Conservation (phyloP, 768 basidiomycete species). For the Leccinum arenicola region DNA sequence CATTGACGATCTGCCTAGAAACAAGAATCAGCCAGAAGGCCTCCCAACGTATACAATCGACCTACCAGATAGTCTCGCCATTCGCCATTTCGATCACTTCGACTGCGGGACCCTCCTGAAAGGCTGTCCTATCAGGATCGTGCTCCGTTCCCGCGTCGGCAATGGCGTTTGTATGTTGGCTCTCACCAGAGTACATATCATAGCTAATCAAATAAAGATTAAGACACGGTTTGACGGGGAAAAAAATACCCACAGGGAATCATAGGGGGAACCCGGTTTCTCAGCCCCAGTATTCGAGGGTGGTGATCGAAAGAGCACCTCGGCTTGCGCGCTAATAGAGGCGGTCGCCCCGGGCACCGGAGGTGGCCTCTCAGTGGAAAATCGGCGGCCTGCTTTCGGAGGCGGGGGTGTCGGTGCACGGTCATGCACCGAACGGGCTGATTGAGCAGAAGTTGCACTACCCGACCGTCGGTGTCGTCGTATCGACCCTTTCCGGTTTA, state of each 20-base stretch:
- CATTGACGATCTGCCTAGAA: conserved; percentile 74
- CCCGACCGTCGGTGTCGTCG: conserved; percentile 55
- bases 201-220: conserved; percentile 47
- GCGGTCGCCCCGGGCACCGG: conserved; percentile 65
- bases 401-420: conserved; percentile 87
- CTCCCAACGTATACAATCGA: conserved; percentile 8
- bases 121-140: conserved; percentile 25
- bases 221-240: conserved; percentile 13
- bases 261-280: conserved; percentile 70
- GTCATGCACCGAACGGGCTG: conserved; percentile 74
- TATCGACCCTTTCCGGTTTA: conserved; percentile 52
- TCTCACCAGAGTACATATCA: conserved; percentile 76
- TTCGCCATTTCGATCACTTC: conserved; percentile 85
- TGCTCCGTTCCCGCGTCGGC: conserved; percentile 33
- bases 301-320: conserved; percentile 40
- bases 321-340: conserved; percentile 42
- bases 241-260: conserved; percentile 63
- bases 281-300: conserved; percentile 45
- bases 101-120: conserved; percentile 55
- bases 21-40: neutral
- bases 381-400: conserved; percentile 57
- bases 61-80: conserved; percentile 83
- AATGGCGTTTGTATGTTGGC: conserved; percentile 33
- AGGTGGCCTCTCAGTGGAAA: conserved; percentile 64
- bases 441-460: conserved; percentile 57